Base-by-base conservation (phyloP, 1,284 basidiomycete genomes). In the Cutaneotrichosporon dermatis region DNA sequence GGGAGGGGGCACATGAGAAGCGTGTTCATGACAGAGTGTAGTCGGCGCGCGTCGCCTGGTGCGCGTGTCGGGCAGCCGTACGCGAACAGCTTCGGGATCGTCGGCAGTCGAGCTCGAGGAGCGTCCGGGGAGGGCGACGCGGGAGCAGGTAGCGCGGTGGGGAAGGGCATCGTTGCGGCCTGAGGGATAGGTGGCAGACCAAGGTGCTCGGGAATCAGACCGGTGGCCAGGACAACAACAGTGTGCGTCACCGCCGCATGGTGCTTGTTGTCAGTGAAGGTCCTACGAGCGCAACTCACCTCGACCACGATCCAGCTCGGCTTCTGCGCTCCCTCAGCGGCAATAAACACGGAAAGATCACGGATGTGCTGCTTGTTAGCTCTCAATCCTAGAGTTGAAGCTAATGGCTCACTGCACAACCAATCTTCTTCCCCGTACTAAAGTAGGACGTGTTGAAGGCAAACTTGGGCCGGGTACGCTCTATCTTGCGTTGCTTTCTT, bases 21-120 rank as follows among this genome's bases (percentile, higher is more conserved):
- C 0, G 85, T 79, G 66, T 86, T 85, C 36, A 93, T 80, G 16
- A 91, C 87, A 13, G 88, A 90, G 69, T 91, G 88, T 84, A 96
- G 88, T 46, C 86, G 82, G 41, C 83, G 86, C 55, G 83, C 81
- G 65, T 96, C 92, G 0, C 93, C 93, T 0, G 92, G 92, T 0
- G 92, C 92, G 41, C 87, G 84, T 0, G 90, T 93, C 0, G 92
- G 93, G 66, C 88, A 91, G 4, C 89, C 90, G 77, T 94, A 90
- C 56, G 88, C 89, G 79, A 95, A 96, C 0, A 91, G 88, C 11
- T 83, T 84, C 1, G 86, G 81, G 49, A 96, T 85, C 67, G 90
- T 88, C 0, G 91, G 89, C 2, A 95, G 72, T 6, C 77, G 71
- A 1, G 75, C 58, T 0, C 56, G 44, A 2, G 64, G 58, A 9